Base-by-base conservation (phyloP, 176 grass and related monocot species). In the Oryza officinalis region DNA sequence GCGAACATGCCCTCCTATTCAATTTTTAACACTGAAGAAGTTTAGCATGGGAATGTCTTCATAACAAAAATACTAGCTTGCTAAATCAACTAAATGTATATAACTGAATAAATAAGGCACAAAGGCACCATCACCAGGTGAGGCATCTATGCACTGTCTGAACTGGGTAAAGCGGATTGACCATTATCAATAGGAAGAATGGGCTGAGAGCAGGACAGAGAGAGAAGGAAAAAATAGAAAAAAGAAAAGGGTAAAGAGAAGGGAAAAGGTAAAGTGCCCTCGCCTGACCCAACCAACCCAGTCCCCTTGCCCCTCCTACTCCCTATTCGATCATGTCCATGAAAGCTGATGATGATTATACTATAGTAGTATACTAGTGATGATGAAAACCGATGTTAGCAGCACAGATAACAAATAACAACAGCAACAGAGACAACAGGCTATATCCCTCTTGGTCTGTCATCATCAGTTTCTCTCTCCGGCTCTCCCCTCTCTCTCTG, bases 1-100 rank as follows among this genome's bases (percentile, higher is more conserved):
- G 86, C 14, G 88, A 83, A 73, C 93, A 93, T 5, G 93, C 96
- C 82, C 86, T 90, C 96, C 96, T 98, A 78, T 89, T 90, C 35
- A 54, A 89, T 85, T 85, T 23, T 75, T 27, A 49, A 86, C 71
- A 84, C 18, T 63, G 27, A 28, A 67, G 10, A 26, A 66, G 43
- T 81, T 35, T 35, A 35, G 33, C 33, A 35, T 70, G 69, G 17
- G 75, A 74, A 80, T 84, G 22, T 75, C 28, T n/a, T 38, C 22
- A 28, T 44, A 35, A 38, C 59, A 37, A 37, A 73, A 27, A 6
- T 54, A 54, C 66, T 46, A 74, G 37, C 20, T 46, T 80, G 15
- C 33, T 63, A 10, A 86, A 63, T 46, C 61, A 43, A 81, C 18
- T 74, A 45, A 27, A 45, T 25, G 32, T 81, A 22, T 57, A 20